Evolutionary conservation across 116 monocot species (phyloP), one percentile per base, ranked within the genome.

Genomic region (Posidonia oceanica): DNA sequence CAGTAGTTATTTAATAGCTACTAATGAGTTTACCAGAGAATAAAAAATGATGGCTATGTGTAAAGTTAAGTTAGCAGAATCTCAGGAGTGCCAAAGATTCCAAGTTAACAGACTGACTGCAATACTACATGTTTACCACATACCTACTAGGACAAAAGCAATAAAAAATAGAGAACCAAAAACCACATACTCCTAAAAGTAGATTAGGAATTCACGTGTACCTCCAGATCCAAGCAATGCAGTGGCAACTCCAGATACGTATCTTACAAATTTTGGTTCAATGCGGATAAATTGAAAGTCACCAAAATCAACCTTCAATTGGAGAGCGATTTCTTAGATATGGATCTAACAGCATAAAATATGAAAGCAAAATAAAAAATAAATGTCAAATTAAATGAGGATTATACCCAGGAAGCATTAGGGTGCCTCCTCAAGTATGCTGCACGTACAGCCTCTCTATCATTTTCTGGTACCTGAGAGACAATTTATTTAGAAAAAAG

Each of bases 221-320:
- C 91, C 91, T 91, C 87, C 91, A 74, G 88, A 96, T 78, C 91
- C 87, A 59, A 91, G 77, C 23, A 85, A 64, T 69, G 96, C 91
- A 16, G 96, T 96, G 67, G 96, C 96, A 75, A 91, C 87, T 42
- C 96, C 91, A 75, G 96, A 88, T 22, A 96, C 87, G 76, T 85
- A 96, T 61, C 72, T 80, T 66, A 91, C 80, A 74, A 73, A 76
- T 76, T 80, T 91, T 54, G 91, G 91, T 62, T 89, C 84, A 71
- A 96, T 88, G 37, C 78, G 75, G 52, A 96, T 44, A 75, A 91
- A 96, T 57, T 59, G 36, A 70, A 96, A 91, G 73, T 96, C 96
- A 67, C 96, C 96, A 82, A 89, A 91, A 75, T 91, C 91, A 76
- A 91, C 96, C 95, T 95, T 73, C 52, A 75, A 57, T 63, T 63